Evolutionary conservation across 2,329 filamentous ascomycete species (phyloP), one percentile per base, ranked within the genome.

Genomic region (Metarhizium brunneum): DNA sequence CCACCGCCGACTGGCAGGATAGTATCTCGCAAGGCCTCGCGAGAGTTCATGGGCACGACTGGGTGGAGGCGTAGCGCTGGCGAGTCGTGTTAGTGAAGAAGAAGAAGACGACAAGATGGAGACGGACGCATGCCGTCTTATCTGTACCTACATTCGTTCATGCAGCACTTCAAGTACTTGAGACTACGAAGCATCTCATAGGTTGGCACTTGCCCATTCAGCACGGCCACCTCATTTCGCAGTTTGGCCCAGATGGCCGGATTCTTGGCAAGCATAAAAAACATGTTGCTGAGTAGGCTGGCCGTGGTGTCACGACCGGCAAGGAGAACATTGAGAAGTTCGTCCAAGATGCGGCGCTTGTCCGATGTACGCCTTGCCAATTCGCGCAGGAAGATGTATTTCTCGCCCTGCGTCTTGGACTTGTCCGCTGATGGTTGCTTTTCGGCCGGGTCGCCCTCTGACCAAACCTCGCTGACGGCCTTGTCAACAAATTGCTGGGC

Each of bases 261-360:
- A 14, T 59, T 49, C 32, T 71, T 68, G 1, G 74, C 66, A 14
- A 80, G 63, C n/a, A 67, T 65, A 57, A 71, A 70, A 53, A 80
- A 73, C 16, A 73, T 64, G 74, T 76, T 81, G 10, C 75, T 73
- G 2, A 83, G 67, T 3, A 79, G 68, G 10, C 68, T 70, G 2
- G 77, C 77, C 0, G 79, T 82, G 1, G 79, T 81, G 61, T 83
- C 80, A n/a, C 79, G 72, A 1, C 77, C 78, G 0, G 78, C 79
- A 45, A 84, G 74, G 49, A 64, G 59, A 40, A 73, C 68, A 53
- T 73, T 71, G 54, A 73, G 63, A 25, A 72, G 57, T 51, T 73
- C 64, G 47, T 62, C 62, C 36, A 63, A 60, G 47, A 68, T 59
- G 47, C 63, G 59, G 2, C 56, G 50, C 1, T 62, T 63, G 45